Base-by-base conservation (phyloP, 2,329 filamentous ascomycete species). In the Cercospora brassicicola region DNA sequence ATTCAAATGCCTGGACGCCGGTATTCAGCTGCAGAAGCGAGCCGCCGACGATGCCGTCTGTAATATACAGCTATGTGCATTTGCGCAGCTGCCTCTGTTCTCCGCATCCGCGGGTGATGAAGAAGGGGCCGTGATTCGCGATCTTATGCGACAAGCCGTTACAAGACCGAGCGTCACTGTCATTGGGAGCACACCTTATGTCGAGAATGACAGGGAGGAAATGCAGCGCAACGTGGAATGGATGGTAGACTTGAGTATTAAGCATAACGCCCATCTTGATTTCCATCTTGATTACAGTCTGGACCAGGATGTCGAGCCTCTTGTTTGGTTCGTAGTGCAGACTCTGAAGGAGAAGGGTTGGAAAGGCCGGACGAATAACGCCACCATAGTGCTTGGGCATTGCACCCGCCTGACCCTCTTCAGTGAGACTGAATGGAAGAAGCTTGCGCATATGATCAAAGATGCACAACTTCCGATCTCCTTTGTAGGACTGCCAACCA, bases 211-310 rank as follows among this genome's bases (percentile, higher is more conserved):
- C 28, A 73, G 80, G 20, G 77, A 79, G 9, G 82, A 82, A 6
- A 82, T 84, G 67, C 80, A 84, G 62, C 75, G 76, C 59, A 92
- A 91, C 73, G 85, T 91, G 18, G 80, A 84, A 18, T 92, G 88
- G 87, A 87, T 90, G 15, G 80, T 90, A 45, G 79, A 82, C 1
- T 81, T 83, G 26, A 88, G 88, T 1, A 75, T 88, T 42, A 69
- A 79, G 23, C 75, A 82, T 45, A 74, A 77, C 1, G 82, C 88
- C 61, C 87, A 90, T 75, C 78, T 92, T 4, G 90, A 92, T 73
- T 87, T 92, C 56, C 90, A 92, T 75, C 82, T 92, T 5, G 90
- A 92, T 76, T 92, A 92, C 76, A 88, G 88, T 66, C 80, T 92
- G 2, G 84, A 89, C 62, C 67, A 78, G 2, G 72, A 75, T 1